Conservation (phyloP, 2,329 filamentous ascomycete genomes). For the Diaporthe sp. region DNA sequence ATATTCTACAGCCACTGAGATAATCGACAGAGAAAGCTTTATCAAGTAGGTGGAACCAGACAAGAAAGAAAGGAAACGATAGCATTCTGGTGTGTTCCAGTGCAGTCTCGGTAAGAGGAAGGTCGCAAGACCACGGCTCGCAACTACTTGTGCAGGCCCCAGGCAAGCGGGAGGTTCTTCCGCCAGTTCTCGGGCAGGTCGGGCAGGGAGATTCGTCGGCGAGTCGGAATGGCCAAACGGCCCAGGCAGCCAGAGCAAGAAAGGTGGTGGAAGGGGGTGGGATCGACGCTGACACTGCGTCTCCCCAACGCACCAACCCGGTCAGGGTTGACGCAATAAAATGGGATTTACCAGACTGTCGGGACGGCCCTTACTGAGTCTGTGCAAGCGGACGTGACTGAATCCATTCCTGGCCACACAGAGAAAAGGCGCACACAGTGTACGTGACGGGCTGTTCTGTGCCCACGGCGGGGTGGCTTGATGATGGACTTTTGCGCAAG, state of each 20-base stretch:
- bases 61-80: not conserved
- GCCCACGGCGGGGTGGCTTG: conserved; percentile 25
- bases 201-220: conserved; percentile 5
- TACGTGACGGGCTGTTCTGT: not conserved
- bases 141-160: not conserved
- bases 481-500: not conserved
- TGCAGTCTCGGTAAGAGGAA: not conserved
- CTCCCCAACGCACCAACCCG: not conserved
- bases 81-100: not conserved
- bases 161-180: not conserved
- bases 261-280: not conserved
- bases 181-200: conserved; percentile 30
- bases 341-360: conserved; percentile 38
- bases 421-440: conserved; percentile 3
- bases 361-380: conserved; percentile 33
- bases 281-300: conserved; percentile 24
- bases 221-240: not conserved
- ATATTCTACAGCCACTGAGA: too few relatives aligned
- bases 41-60: not conserved
- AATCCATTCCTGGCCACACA: conserved; percentile 4
- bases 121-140: not conserved
- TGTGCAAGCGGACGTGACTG: conserved; percentile 35
- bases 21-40: not conserved
- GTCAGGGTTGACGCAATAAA: conserved; percentile 18
- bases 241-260: conserved; percentile 9